These are phyloP conservation scores for Pistacia atlantica DNA, from an alignment of 345 rosid genomes.

Conservation along the genomic window DNA sequence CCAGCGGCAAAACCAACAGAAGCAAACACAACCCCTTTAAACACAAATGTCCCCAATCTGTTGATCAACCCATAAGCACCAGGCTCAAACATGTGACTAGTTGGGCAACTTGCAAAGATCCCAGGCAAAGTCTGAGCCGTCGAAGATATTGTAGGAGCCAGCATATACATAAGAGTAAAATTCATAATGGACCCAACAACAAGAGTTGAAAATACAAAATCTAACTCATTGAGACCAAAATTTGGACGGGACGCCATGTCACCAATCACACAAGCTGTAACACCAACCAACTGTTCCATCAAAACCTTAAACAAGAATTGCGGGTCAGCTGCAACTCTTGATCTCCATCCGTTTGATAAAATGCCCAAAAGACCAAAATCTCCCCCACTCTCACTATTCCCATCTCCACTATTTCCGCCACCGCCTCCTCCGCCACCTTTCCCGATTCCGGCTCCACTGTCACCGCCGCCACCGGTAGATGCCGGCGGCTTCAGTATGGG, in stretches of 20 bases:
- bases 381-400: not conserved
- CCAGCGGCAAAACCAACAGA: slow-evolving; percentile 94
- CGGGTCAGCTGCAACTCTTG: slow-evolving; percentile 89
- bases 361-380: slow-evolving; percentile 64
- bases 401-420: slow-evolving; percentile 11
- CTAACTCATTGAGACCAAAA: slow-evolving; percentile 92
- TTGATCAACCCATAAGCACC: slow-evolving; percentile 57
- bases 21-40: slow-evolving; percentile 84
- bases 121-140: slow-evolving; percentile 57
- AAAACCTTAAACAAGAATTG: slow-evolving; percentile 94
- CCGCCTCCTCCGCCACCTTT: slow-evolving; percentile 38
- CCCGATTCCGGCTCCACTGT: slow-evolving; percentile 37
- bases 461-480: slow-evolving; percentile 47
- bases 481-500: slow-evolving; percentile 16
- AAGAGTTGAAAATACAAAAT: slow-evolving; percentile 90
- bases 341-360: slow-evolving; percentile 82
- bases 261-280: slow-evolving; percentile 81
- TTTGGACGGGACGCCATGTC: slow-evolving; percentile 99
- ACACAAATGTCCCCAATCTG: slow-evolving; percentile 75
- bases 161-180: slow-evolving; percentile 87
- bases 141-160: slow-evolving; percentile 72
- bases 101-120: slow-evolving; percentile 76
- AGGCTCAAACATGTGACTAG: slow-evolving; percentile 86
- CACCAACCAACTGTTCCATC: slow-evolving; percentile 96
- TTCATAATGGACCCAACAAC: slow-evolving; percentile 87